Percentiles rank a stretch among this genome's conserved stretches.
Evolutionary conservation across 495 filamentous ascomycete genomes (phyloP).

Genomic region (Podospora anserina): DNA sequence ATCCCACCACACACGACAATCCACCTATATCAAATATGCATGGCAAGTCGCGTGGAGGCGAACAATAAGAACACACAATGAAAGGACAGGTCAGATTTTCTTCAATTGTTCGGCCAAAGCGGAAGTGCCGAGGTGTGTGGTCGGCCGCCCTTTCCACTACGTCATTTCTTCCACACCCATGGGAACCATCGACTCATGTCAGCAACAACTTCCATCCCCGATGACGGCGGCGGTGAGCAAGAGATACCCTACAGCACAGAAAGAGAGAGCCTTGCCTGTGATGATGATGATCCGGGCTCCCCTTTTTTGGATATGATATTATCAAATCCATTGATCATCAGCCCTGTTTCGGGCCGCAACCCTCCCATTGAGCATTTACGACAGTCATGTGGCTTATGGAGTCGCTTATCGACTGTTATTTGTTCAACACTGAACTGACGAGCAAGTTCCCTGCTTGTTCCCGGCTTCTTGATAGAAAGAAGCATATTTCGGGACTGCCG

Average conservation of each 20-base stretch:
- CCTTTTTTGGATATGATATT: background rate
- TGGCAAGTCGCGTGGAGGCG: background rate
- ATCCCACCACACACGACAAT: background rate
- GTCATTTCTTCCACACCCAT: slow-evolving; percentile 20
- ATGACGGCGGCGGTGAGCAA: background rate
- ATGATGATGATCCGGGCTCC: too few species aligned
- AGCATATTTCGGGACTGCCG: background rate
- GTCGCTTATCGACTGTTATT: background rate
- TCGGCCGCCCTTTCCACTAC: slow-evolving; percentile 18
- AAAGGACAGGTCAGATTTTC: background rate
- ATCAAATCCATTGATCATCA: background rate
- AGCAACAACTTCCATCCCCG: background rate
- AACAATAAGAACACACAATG: background rate
- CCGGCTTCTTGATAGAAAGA: background rate
- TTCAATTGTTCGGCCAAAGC: slow-evolving; percentile 19
- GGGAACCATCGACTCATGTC: background rate
- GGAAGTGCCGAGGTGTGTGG: slow-evolving; percentile 29
- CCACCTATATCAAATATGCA: slow-evolving; percentile 1
- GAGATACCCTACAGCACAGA: too few species aligned
- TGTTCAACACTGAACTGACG: background rate
- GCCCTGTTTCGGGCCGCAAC: background rate
- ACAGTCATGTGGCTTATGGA: background rate
- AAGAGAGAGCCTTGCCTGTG: too few species aligned
- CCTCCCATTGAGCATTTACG: background rate
- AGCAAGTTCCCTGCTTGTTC: background rate